Evolutionary conservation across 73 alveolate species (phyloP).

Genomic region (Paramecium caudatum): DNA sequence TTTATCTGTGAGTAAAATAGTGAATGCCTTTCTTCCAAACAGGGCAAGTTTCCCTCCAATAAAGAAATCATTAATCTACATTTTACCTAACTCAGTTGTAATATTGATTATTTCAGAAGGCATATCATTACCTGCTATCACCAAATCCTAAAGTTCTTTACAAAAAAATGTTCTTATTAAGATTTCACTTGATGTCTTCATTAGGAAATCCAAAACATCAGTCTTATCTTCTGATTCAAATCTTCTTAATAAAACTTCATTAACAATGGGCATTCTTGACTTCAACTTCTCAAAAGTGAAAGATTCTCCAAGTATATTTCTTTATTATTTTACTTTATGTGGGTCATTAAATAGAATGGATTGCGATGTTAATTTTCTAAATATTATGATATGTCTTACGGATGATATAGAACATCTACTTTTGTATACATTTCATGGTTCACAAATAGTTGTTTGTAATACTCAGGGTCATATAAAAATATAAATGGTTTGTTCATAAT

Average conservation of each 20-base stretch:
- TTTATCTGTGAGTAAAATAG: neutral
- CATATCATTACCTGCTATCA: neutral
- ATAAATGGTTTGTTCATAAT: neutral
- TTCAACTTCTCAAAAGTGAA: conserved; percentile 26
- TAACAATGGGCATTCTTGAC: conserved; percentile 11
- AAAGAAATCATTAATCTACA: neutral
- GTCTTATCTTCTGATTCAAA: neutral
- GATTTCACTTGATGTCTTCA: conserved; percentile 35
- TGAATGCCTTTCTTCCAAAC: neutral
- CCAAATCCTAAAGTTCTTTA: neutral
- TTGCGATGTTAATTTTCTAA: neutral
- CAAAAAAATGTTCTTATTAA: conserved; percentile 12
- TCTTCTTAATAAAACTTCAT: conserved; percentile 11
- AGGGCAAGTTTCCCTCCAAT: neutral
- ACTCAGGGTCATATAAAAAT: conserved; percentile 22
- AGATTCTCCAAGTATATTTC: neutral
- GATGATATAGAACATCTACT: neutral
- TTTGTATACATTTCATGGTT: conserved; percentile 39
- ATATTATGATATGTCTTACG: neutral
- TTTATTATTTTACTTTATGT: neutral
- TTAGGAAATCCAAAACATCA: neutral
- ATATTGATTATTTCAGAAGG: conserved; percentile 5
- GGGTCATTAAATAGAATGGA: conserved; percentile 16
- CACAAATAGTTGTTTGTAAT: conserved; percentile 9
- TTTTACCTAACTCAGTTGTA: conserved; percentile 12